Evolutionary conservation across 352 stramenopile species (phyloP).

Genomic region (Phytophthora idaei): DNA sequence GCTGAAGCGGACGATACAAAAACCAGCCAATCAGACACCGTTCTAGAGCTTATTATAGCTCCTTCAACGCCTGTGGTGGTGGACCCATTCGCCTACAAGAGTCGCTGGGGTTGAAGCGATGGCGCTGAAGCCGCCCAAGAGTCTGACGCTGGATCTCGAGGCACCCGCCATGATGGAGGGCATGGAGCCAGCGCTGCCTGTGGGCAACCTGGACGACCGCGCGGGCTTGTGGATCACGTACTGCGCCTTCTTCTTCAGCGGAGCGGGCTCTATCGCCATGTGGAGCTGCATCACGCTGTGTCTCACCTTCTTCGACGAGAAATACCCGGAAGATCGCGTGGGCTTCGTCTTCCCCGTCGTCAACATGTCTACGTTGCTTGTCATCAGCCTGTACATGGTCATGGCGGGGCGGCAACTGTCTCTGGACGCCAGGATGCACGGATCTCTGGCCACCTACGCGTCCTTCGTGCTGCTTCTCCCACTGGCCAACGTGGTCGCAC

Average conservation of each 20-base stretch:
- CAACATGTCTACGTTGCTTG: constrained; percentile 84
- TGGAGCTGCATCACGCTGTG: constrained; percentile 82
- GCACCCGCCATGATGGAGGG: constrained; percentile 11
- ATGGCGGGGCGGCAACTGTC: constrained; percentile 67
- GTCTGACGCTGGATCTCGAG: constrained; percentile 32
- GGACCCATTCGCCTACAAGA: constrained; percentile 19
- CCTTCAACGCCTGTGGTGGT: constrained; percentile 1
- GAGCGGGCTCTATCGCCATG: constrained; percentile 72
- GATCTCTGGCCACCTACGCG: constrained; percentile 57
- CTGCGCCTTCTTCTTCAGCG: constrained; percentile 76
- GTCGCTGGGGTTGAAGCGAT: constrained; percentile 9
- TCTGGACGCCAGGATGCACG: constrained; percentile 62
- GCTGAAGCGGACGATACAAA: constrained; percentile 11
- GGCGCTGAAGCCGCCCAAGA: constrained; percentile 22
- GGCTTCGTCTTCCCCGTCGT: constrained; percentile 83
- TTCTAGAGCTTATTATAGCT: constrained; percentile 9
- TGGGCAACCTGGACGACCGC: constrained; percentile 32
- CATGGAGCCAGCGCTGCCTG: constrained; percentile 5
- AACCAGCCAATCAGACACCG: constrained; percentile 19
- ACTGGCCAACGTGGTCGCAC: constrained; percentile 59
- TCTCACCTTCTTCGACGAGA: constrained; percentile 69
- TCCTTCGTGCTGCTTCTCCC: constrained; percentile 63
- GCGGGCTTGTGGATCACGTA: constrained; percentile 70
- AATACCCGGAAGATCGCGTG: constrained; percentile 70
- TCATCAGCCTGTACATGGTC: constrained; percentile 85